These are phyloP conservation scores for Allantophomopsis cytisporea DNA, from an alignment of 2,329 filamentous ascomycete species.

Conservation along the genomic window DNA sequence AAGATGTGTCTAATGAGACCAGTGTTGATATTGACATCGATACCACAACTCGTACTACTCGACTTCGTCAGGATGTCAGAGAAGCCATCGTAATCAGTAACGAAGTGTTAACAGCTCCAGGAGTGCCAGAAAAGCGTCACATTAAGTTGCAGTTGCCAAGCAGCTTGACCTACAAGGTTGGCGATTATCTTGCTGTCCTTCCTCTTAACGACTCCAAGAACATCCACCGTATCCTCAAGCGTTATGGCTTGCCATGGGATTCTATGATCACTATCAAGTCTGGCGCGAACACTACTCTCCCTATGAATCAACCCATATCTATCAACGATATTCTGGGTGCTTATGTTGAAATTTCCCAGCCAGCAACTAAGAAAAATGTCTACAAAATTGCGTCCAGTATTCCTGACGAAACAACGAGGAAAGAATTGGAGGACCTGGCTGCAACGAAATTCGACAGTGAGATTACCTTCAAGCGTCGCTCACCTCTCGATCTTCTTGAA, in stretches of 20 bases:
- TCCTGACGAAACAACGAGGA: conserved; percentile 6
- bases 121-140: conserved; percentile 43
- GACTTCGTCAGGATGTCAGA: conserved; percentile 48
- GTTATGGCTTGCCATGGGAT: conserved; percentile 58
- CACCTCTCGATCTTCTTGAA: conserved; percentile 57
- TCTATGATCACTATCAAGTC: conserved; percentile 46
- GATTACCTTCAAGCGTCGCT: conserved; percentile 41
- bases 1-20: conserved; percentile 5
- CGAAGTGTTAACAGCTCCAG: conserved; percentile 32
- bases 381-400: conserved; percentile 3
- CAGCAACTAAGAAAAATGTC: conserved; percentile 35
- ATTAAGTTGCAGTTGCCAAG: conserved; percentile 56
- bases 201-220: conserved; percentile 53
- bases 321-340: conserved; percentile 50
- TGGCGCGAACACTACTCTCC: conserved; percentile 36
- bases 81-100: conserved; percentile 44
- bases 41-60: conserved; percentile 36
- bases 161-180: conserved; percentile 51
- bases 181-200: conserved; percentile 64
- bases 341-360: conserved; percentile 62
- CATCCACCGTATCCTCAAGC: conserved; percentile 42
- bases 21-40: conserved; percentile 7
- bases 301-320: conserved; percentile 40
- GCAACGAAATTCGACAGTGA: conserved; percentile 32
- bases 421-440: conserved; percentile 30